Base-by-base conservation (phyloP, 495 filamentous ascomycete species). In the Cetradonia linearis region DNA sequence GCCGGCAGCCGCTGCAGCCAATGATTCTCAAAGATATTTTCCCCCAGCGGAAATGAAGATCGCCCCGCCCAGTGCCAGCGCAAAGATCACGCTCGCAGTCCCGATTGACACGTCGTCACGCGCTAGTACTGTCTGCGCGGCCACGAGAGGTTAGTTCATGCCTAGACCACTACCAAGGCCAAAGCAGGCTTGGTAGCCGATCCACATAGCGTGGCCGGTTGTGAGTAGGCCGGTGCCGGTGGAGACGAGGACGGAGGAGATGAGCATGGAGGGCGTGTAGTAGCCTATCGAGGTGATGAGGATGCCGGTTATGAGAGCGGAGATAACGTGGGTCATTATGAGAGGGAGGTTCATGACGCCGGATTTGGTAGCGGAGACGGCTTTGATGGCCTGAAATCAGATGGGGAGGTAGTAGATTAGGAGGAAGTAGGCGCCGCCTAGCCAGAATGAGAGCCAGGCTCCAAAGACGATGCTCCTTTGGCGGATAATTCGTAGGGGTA, bases 371-470 rank as follows among this genome's bases (percentile, higher is more conserved):
- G 74, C 69, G 23, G 47, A 65, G 9, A 56, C 67, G 40, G 38
- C 62, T n/a, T 68, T 68, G 30, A 74, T 83, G 14, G 81, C 82
- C 72, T 91, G 87, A 71, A 91, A 89, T 84, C 84, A 90, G 46
- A 89, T 50, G 8, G 47, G 47, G 8, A 46, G 8, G 48, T 27
- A 50, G 27, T 50, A 50, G 13, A 28, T 18, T 2, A 50, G 28
- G 27, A 25, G 27, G 23, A 27, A 25, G 20, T 18, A 18, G 27
- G 48, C 27, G 27, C 20, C 48, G 25, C 6, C 25, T 10, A 18
- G 27, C 23, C 52, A 55, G 13, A 55, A 55, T 3, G 52, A 55
- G 52, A 55, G 36, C 28, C 27, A 34, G 31, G n/a, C 3, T 14
- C 52, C 52, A 10, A 33, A 33, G 31, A 31, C 9, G 8, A 55